phyloP scores from a whole-genome alignment of 2,329 filamentous ascomycete genomes.

The Magnaporthiopsis rhizophila region DNA sequence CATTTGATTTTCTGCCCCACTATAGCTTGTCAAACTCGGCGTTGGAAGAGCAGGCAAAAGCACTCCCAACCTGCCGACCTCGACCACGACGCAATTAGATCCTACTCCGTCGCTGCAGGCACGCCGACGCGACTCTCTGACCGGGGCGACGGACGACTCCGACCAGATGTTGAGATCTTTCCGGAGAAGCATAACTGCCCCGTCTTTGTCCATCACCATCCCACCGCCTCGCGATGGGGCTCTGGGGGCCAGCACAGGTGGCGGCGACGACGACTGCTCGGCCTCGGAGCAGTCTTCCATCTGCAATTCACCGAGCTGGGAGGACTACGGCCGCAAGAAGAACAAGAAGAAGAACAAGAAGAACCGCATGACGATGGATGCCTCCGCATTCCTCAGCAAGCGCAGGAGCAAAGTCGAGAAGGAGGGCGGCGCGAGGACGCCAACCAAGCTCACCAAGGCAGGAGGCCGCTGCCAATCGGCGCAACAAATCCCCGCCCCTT shows the following conservation, averaged over 20 bases:
- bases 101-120: conserved; percentile 15
- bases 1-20: conserved; percentile 1
- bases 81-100: conserved; percentile 10
- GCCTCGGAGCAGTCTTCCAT: conserved; percentile 40
- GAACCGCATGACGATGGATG: not conserved
- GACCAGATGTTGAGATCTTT: conserved; percentile 17
- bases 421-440: conserved; percentile 13
- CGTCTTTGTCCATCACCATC: conserved; percentile 24
- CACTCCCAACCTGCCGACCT: conserved; percentile 8
- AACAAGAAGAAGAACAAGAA: conserved; percentile 36
- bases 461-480: not conserved
- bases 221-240: conserved; percentile 14
- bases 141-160: conserved; percentile 14
- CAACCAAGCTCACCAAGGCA: not conserved
- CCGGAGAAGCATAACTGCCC: conserved; percentile 14
- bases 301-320: conserved; percentile 57
- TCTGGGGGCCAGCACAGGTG: conserved; percentile 14
- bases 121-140: conserved; percentile 17
- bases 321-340: conserved; percentile 45
- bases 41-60: conserved; percentile 6
- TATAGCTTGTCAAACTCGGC: conserved; percentile 21
- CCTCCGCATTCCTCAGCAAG: conserved; percentile 17
- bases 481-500: not conserved
- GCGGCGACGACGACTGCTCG: conserved; percentile 26
- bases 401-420: conserved; percentile 33